Percentiles rank a stretch among this genome's conserved stretches.
These are phyloP conservation scores for Phytophthora nicotianae DNA, from an alignment of 352 stramenopile genomes.

Conservation along the genomic window DNA sequence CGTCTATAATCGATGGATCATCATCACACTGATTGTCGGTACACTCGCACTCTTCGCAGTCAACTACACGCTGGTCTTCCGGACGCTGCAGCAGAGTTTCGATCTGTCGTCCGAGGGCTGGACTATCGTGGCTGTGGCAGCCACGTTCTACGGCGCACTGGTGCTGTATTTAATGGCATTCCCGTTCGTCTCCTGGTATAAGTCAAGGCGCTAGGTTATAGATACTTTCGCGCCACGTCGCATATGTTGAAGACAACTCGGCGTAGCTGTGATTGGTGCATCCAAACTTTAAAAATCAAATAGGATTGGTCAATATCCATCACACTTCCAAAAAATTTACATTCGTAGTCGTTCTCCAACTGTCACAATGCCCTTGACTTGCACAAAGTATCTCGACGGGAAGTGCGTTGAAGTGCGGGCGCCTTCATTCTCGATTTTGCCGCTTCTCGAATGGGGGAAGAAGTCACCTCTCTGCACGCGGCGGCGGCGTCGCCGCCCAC, in stretches of 20 bases:
- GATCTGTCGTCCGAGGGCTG: conserved; percentile 27
- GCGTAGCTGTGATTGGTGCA: neutral
- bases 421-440: conserved; percentile 30
- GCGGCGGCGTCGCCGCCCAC: conserved; percentile 24
- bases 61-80: conserved; percentile 71
- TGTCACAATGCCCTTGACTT: conserved; percentile 9
- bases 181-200: conserved; percentile 25
- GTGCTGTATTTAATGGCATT: conserved; percentile 30
- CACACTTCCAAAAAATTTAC: conserved; percentile 7
- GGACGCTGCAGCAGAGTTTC: conserved; percentile 45
- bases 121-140: conserved; percentile 11
- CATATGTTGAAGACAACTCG: conserved; percentile 5
- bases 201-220: conserved; percentile 2
- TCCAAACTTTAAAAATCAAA: conserved; percentile 1
- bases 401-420: conserved; percentile 25
- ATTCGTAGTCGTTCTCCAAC: conserved; percentile 10
- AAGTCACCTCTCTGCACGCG: conserved; percentile 29
- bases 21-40: conserved; percentile 39
- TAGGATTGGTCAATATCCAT: conserved; percentile 16
- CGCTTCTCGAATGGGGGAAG: conserved; percentile 27
- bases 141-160: conserved; percentile 22
- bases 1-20: conserved; percentile 32
- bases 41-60: conserved; percentile 57
- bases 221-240: neutral
- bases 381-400: conserved; percentile 2